These are phyloP conservation scores for Combretum micranthum DNA, from an alignment of 345 rosid species.

Conservation along the genomic window DNA sequence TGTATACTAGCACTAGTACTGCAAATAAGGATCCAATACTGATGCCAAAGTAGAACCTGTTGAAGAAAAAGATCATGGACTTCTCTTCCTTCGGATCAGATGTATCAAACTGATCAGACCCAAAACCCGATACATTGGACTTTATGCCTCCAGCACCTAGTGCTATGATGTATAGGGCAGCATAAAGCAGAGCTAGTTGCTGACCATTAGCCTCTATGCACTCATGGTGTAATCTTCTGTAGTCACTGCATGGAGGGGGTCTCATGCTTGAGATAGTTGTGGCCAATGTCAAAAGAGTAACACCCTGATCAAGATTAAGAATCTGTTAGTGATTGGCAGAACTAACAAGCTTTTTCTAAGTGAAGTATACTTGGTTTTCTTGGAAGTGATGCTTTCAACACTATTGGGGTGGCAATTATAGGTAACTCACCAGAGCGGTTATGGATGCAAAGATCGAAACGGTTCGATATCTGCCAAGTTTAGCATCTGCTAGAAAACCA, in stretches of 20 bases:
- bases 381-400: too few relatives aligned
- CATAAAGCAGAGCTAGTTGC: conserved; percentile 66
- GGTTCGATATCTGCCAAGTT: conserved; percentile 71
- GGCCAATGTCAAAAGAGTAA: conserved; percentile 49
- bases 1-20: conserved; percentile 61
- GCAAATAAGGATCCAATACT: conserved; percentile 82
- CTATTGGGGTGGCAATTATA: background rate
- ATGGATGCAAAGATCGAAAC: conserved; percentile 60
- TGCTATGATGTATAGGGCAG: conserved; percentile 73
- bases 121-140: conserved; percentile 87
- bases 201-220: conserved; percentile 65
- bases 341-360: too few relatives aligned
- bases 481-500: conserved; percentile 92
- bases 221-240: conserved; percentile 41
- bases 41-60: conserved; percentile 57
- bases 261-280: conserved; percentile 69
- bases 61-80: conserved; percentile 74
- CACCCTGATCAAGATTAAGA: conserved; percentile 38
- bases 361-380: too few relatives aligned
- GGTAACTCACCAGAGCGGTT: conserved; percentile 51
- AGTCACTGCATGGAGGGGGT: conserved; percentile 65
- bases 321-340: background rate
- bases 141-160: conserved; percentile 89
- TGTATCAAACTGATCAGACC: conserved; percentile 79
- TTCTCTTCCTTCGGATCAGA: conserved; percentile 77